These are phyloP conservation scores for Catunica adiposa DNA, from an alignment of 2,329 filamentous ascomycete species.

Conservation along the genomic window DNA sequence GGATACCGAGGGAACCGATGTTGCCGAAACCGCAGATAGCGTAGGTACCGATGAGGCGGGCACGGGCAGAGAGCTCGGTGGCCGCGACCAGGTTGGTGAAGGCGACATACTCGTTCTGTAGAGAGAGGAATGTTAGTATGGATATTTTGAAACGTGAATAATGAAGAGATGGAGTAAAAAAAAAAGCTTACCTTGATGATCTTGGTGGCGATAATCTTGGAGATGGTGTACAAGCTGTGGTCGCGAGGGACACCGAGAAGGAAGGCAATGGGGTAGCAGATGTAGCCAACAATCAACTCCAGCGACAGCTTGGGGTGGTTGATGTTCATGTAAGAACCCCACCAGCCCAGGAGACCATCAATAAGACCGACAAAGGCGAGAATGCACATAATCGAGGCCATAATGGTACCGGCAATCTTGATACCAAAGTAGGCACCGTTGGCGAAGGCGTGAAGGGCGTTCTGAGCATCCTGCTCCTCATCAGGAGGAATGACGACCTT, in stretches of 20 bases:
- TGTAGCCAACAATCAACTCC: slow-evolving; percentile 58
- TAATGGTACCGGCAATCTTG: slow-evolving; percentile 73
- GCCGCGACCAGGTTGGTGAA: slow-evolving; percentile 44
- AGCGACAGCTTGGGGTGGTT: slow-evolving; percentile 45
- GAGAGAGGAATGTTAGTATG: background rate
- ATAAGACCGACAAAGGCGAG: slow-evolving; percentile 58
- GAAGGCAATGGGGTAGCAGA: slow-evolving; percentile 65
- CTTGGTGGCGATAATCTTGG: slow-evolving; percentile 68
- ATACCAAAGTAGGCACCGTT: slow-evolving; percentile 74
- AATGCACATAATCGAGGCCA: slow-evolving; percentile 66
- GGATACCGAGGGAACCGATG: slow-evolving; percentile 72
- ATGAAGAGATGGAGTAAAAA: background rate
- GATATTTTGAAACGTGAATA: slow-evolving; percentile 16
- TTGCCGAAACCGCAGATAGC: slow-evolving; percentile 74
- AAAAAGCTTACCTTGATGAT: slow-evolving; percentile 43
- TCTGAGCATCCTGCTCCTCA: slow-evolving; percentile 57
- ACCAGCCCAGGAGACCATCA: slow-evolving; percentile 69
- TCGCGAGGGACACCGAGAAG: slow-evolving; percentile 60
- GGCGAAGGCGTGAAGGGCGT: slow-evolving; percentile 69
- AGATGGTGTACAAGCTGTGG: slow-evolving; percentile 53
- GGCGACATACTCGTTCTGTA: slow-evolving; percentile 60
- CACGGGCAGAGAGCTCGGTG: slow-evolving; percentile 45
- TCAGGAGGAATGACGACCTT: slow-evolving; percentile 68
- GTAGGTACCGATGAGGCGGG: slow-evolving; percentile 69
- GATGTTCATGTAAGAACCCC: slow-evolving; percentile 64